Conservation (phyloP, 768 basidiomycete genomes). For the Dioszegia crocea region DNA sequence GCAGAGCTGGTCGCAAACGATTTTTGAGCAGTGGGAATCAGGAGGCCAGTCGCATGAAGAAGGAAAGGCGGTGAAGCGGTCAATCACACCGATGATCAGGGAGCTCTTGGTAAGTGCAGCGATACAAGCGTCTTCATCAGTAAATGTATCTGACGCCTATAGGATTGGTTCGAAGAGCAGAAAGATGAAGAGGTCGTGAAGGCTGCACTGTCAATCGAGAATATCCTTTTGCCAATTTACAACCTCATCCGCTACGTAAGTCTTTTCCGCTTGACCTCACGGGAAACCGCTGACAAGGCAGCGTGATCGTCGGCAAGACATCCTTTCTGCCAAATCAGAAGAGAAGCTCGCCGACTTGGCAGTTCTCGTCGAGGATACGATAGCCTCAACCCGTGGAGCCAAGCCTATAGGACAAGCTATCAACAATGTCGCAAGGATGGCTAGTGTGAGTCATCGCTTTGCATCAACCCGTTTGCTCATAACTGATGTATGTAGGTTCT, state of each 20-base stretch:
- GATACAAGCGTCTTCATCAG: neutral
- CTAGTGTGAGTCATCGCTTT: no score
- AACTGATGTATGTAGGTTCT: no score
- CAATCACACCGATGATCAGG: neutral
- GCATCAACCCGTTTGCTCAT: no score
- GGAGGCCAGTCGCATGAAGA: conserved; percentile 6
- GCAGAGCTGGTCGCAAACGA: conserved; percentile 12
- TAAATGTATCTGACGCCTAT: neutral
- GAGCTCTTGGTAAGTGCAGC: conserved; percentile 12
- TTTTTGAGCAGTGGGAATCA: conserved; percentile 8
- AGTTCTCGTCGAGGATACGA: no score
- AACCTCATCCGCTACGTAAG: conserved; percentile 9
- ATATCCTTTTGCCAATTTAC: conserved; percentile 14
- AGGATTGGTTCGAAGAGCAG: neutral
- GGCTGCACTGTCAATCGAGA: conserved; percentile 1
- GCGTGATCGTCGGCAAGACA: neutral
- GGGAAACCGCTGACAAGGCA: neutral
- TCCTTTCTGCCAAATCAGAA: neutral
- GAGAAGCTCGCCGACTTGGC: no score
- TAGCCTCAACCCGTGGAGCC: no score
- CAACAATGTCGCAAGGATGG: neutral
- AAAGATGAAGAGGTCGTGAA: neutral
- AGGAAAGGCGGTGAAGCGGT: conserved; percentile 4
- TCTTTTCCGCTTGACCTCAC: neutral
- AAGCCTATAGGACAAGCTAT: neutral